A percentile compares a stretch with the other conserved stretches of the same genome.
These are phyloP conservation scores for Lotus japonicus DNA, from an alignment of 306 rosid species.

Conservation along the genomic window DNA sequence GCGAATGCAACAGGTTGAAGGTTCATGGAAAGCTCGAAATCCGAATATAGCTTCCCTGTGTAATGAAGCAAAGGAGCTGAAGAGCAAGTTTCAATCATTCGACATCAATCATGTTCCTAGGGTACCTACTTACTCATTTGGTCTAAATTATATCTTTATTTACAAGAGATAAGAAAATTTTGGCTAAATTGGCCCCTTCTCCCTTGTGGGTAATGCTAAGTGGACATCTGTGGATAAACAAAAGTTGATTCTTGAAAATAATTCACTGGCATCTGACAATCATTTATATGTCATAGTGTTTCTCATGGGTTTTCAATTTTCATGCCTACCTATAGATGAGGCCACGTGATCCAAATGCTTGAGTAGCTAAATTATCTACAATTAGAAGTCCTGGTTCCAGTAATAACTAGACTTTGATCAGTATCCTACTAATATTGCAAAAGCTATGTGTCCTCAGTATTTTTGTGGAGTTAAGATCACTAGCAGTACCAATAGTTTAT, in stretches of 20 bases:
- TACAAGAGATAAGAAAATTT: neutral
- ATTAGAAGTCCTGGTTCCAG: neutral
- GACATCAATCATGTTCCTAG: conserved; percentile 59
- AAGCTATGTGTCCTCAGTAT: neutral
- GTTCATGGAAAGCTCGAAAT: conserved; percentile 60
- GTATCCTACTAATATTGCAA: neutral
- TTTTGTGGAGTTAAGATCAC: neutral
- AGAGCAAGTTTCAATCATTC: conserved; percentile 52
- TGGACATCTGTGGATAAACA: neutral
- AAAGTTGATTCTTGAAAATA: neutral
- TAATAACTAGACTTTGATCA: neutral
- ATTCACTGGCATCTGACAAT: neutral
- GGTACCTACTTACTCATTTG: conserved; percentile 37
- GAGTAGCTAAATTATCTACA: neutral
- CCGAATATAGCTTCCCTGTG: conserved; percentile 59
- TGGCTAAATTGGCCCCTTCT: neutral
- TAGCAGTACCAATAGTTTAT: neutral
- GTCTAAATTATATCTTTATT: neutral
- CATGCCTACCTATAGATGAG: neutral
- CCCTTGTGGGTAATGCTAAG: neutral
- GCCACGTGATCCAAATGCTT: neutral
- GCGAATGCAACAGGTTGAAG: conserved; percentile 48
- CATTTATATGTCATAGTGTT: neutral
- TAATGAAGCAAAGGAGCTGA: conserved; percentile 46
- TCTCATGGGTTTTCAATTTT: too few relatives aligned